Evolutionary conservation across 2,329 filamentous ascomycete genomes (phyloP).

Genomic region (Fusarium tricinctum): DNA sequence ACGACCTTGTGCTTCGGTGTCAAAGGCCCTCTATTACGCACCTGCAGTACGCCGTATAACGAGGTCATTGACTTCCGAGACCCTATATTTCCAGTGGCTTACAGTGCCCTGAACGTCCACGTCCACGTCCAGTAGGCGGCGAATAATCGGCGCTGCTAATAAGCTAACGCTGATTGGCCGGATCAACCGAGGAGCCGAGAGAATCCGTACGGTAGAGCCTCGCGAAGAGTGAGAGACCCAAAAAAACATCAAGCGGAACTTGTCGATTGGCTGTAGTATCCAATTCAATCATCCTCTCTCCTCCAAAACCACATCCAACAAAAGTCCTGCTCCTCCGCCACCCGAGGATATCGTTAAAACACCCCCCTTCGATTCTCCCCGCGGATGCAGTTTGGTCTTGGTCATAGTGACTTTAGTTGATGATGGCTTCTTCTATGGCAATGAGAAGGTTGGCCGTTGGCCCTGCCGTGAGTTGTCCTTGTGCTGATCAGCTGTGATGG

Average conservation of each 20-base stretch:
- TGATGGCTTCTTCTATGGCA: slow-evolving; percentile 74
- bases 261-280: slow-evolving; percentile 44
- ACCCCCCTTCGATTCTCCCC: slow-evolving; percentile 45
- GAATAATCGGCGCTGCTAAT: slow-evolving; percentile 47
- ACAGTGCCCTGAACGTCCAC: slow-evolving; percentile 20
- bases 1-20: slow-evolving; percentile 2
- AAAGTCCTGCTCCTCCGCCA: slow-evolving; percentile 49
- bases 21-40: slow-evolving; percentile 9
- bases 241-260: slow-evolving; percentile 48
- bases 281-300: slow-evolving; percentile 22
- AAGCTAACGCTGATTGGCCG: slow-evolving; percentile 53
- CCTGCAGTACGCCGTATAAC: background rate
- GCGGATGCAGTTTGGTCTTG: slow-evolving; percentile 52
- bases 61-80: slow-evolving; percentile 31
- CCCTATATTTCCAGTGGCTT: slow-evolving; percentile 37
- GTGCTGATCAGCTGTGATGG: slow-evolving; percentile 35
- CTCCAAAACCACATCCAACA: slow-evolving; percentile 41
- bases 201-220: slow-evolving; percentile 49
- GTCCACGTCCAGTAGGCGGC: slow-evolving; percentile 15
- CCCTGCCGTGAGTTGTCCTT: slow-evolving; percentile 65
- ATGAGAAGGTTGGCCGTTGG: slow-evolving; percentile 71
- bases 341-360: slow-evolving; percentile 41
- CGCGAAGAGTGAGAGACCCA: slow-evolving; percentile 41
- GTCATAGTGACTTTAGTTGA: slow-evolving; percentile 51
- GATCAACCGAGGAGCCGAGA: slow-evolving; percentile 55